Percentiles rank a stretch among this genome's conserved stretches.
phyloP scores from a whole-genome alignment of 2,329 filamentous ascomycete species.

The Xylariaceae sp. region DNA sequence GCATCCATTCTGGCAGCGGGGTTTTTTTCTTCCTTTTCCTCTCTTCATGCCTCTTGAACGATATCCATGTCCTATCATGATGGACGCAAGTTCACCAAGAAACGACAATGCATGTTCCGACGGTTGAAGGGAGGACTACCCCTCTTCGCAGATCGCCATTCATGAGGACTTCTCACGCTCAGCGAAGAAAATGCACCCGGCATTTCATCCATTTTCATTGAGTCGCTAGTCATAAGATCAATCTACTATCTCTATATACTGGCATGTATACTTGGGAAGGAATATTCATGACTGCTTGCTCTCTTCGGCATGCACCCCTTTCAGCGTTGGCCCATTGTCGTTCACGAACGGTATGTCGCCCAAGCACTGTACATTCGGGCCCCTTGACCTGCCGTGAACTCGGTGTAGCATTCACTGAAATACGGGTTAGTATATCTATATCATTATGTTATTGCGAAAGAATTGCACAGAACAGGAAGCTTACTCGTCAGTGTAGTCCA shows the following conservation, averaged over 20 bases:
- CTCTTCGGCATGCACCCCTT: background rate
- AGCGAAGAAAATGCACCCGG: background rate
- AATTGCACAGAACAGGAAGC: slow-evolving; percentile 14
- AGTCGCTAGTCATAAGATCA: slow-evolving; percentile 13
- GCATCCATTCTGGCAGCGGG: too few species aligned
- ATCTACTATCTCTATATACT: slow-evolving; percentile 7
- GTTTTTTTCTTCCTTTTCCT: too few species aligned
- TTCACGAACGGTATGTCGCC: slow-evolving; percentile 33
- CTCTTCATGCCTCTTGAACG: too few species aligned
- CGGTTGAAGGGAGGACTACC: too few species aligned
- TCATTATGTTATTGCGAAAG: slow-evolving; percentile 4
- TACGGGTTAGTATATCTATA: slow-evolving; percentile 22
- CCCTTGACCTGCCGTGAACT: slow-evolving; percentile 41
- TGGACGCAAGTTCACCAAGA: too few species aligned
- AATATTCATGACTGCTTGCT: background rate
- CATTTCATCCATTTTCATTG: background rate
- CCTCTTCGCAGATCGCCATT: too few species aligned
- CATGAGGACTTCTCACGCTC: too few species aligned
- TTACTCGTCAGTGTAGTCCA: slow-evolving; percentile 40
- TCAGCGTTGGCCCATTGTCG: background rate
- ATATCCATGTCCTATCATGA: too few species aligned
- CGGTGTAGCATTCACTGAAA: slow-evolving; percentile 38
- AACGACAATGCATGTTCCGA: too few species aligned
- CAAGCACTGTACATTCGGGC: slow-evolving; percentile 38
- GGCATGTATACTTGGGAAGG: background rate